phyloP scores from a whole-genome alignment of 805 yeast genomes.

The Millerago galiae region DNA sequence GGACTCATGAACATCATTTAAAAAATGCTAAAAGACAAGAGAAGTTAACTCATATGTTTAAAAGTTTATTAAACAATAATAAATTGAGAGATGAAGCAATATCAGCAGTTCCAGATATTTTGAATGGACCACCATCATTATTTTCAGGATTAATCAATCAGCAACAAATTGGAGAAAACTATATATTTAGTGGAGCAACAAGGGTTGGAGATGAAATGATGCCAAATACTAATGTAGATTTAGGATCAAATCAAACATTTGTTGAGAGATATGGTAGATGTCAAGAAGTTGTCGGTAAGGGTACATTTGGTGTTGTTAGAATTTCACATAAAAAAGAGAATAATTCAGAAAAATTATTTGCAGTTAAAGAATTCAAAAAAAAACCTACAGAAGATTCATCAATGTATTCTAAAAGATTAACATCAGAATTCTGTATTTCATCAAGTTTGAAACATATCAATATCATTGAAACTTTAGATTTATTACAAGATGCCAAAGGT shows the following conservation, averaged over 20 bases:
- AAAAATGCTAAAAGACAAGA: conserved; percentile 74
- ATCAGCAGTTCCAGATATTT: conserved; percentile 64
- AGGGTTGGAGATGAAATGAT: conserved; percentile 13
- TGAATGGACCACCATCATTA: conserved; percentile 59
- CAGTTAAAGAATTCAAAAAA: conserved; percentile 80
- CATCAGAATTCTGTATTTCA: conserved; percentile 78
- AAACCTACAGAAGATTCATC: conserved; percentile 55
- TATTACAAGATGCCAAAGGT: conserved; percentile 74
- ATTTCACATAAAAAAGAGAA: conserved; percentile 65
- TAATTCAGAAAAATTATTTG: conserved; percentile 43
- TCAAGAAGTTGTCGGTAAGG: conserved; percentile 90
- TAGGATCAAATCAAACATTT: conserved; percentile 43
- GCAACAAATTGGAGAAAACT: conserved; percentile 21
- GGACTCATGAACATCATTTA: conserved; percentile 75
- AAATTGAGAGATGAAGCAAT: conserved; percentile 65
- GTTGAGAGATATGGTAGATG: conserved; percentile 90
- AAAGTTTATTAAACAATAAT: conserved; percentile 46
- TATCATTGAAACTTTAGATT: conserved; percentile 69
- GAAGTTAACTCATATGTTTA: conserved; percentile 66
- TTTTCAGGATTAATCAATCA: conserved; percentile 55
- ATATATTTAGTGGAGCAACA: conserved; percentile 31
- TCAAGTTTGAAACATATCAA: conserved; percentile 72
- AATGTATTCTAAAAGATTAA: conserved; percentile 64
- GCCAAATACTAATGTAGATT: neutral
- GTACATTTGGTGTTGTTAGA: conserved; percentile 91